Percentiles rank a stretch among this genome's conserved stretches.
phyloP scores from a whole-genome alignment of 169 alveolate genomes.

The Toxoplasma gondii region DNA sequence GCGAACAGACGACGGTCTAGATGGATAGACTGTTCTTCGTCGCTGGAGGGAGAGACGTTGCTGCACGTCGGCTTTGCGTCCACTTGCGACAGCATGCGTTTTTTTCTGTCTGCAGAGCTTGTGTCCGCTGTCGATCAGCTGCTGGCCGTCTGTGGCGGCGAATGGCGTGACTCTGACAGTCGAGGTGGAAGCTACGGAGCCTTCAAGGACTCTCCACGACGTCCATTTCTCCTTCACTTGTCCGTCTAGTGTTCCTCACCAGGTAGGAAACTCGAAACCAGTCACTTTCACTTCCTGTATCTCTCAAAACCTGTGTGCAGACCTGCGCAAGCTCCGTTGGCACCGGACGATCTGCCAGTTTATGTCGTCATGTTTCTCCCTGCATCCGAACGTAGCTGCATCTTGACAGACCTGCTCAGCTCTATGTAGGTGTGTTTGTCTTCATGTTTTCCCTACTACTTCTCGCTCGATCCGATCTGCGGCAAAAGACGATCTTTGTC shows the following conservation, averaged over 20 bases:
- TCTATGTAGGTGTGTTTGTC: no score
- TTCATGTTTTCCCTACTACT: no score
- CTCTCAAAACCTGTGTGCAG: no score
- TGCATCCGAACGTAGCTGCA: no score
- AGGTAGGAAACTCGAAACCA: not conserved
- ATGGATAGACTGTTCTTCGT: no score
- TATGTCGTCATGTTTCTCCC: no score
- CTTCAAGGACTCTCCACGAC: constrained; percentile 42
- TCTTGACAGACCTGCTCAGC: not conserved
- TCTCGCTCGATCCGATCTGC: no score
- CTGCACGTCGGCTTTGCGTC: not conserved
- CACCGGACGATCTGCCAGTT: no score
- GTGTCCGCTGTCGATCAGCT: constrained; percentile 65
- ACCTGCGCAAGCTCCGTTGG: no score
- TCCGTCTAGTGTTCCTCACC: constrained; percentile 39
- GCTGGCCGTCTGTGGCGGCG: constrained; percentile 65
- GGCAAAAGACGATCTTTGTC: no score
- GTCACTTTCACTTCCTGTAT: not conserved
- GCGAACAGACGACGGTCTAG: no score
- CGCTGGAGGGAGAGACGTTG: no score
- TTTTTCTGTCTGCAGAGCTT: constrained; percentile 35
- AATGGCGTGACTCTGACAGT: constrained; percentile 56
- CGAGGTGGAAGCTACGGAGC: constrained; percentile 59
- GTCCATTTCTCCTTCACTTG: constrained; percentile 57
- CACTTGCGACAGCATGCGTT: not conserved